Evolutionary conservation across 2,329 filamentous ascomycete genomes (phyloP).

Genomic region (Cyanodermella asteris): DNA sequence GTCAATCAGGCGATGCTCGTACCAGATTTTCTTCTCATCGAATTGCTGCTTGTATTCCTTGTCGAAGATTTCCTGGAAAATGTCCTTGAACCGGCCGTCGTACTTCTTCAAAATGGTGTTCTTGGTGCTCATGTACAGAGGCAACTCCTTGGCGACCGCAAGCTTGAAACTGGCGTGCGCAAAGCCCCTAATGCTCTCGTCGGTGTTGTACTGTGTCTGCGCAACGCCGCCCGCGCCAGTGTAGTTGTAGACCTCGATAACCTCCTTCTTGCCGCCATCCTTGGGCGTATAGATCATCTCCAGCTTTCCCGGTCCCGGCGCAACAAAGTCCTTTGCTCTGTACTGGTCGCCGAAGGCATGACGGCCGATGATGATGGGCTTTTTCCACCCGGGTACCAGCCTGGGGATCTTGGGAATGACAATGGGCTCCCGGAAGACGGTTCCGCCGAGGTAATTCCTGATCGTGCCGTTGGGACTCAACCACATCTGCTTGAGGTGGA

Average conservation of each 20-base stretch:
- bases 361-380: conserved; percentile 96
- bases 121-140: conserved; percentile 99
- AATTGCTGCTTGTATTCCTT: conserved; percentile 69
- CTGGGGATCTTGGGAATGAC: conserved; percentile 85
- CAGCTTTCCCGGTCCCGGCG: conserved; percentile 64
- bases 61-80: conserved; percentile 95
- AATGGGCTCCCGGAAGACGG: conserved; percentile 97
- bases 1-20: conserved; percentile 96
- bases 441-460: conserved; percentile 51
- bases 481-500: conserved; percentile 99
- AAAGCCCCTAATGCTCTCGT: conserved; percentile 85
- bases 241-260: conserved; percentile 81
- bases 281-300: conserved; percentile 84
- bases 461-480: conserved; percentile 87
- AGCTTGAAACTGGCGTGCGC: conserved; percentile 95
- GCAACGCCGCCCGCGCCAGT: conserved; percentile 67
- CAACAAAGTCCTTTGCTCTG: conserved; percentile 78
- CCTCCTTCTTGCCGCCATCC: conserved; percentile 56
- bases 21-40: conserved; percentile 87
- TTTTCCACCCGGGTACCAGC: conserved; percentile 91
- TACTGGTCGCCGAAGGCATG: conserved; percentile 99
- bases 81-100: conserved; percentile 96
- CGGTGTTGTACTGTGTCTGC: conserved; percentile 95
- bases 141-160: conserved; percentile 63
- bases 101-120: conserved; percentile 99